Conservation (phyloP, 345 rosid genomes). For the Populus davidiana region DNA sequence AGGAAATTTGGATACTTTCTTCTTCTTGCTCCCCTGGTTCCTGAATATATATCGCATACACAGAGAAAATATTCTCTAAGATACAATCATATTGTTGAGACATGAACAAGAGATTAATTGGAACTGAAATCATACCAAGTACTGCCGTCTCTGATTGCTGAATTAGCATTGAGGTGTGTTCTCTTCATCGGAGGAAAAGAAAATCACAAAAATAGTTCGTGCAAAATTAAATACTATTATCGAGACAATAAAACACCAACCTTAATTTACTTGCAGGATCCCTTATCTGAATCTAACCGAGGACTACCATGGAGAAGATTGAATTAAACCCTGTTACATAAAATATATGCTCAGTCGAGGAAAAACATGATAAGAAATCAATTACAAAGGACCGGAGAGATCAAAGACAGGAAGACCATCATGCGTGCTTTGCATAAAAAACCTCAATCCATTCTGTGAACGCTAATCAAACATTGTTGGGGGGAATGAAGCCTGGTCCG, state of each 20-base stretch:
- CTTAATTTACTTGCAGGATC: background rate
- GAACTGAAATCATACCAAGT: background rate
- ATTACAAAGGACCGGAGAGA: background rate
- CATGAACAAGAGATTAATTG: background rate
- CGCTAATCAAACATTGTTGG: slow-evolving; percentile 36
- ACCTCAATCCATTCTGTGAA: background rate
- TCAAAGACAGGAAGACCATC: background rate
- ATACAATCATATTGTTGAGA: background rate
- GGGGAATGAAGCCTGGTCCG: slow-evolving; percentile 99
- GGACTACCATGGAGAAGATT: background rate
- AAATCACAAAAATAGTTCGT: background rate
- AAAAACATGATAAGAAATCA: background rate
- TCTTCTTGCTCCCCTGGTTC: background rate
- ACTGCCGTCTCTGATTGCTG: background rate
- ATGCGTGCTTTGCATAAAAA: background rate
- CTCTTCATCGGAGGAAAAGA: background rate
- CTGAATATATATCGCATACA: background rate
- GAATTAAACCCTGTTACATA: background rate
- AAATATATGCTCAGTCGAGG: background rate
- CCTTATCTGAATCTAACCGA: background rate
- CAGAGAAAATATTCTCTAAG: background rate
- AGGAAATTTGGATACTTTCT: background rate
- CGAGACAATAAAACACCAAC: background rate
- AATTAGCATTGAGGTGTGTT: background rate
- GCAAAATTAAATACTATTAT: background rate